Percentiles rank a stretch among this genome's conserved stretches.
Evolutionary conservation across 1,284 basidiomycete species (phyloP).

Genomic region (Cronartium quercuum): DNA sequence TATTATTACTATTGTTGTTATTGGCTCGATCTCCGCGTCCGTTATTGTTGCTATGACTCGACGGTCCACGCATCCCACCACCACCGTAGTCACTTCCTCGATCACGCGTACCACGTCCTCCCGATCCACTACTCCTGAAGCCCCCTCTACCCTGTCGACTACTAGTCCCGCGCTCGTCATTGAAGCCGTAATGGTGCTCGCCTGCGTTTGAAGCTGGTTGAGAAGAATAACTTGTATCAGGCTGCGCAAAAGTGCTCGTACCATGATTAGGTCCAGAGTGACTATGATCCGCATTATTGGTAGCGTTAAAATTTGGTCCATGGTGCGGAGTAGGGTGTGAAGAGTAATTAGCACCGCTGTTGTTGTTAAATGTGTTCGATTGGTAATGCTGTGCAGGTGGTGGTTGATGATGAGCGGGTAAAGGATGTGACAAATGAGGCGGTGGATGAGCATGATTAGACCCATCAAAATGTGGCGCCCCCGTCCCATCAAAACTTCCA

Average conservation of each 20-base stretch:
- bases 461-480: slow-evolving; percentile 18
- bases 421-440: not conserved
- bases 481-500: not conserved
- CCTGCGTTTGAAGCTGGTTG: not conserved
- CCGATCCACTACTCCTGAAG: slow-evolving; percentile 6
- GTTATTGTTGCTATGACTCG: not conserved
- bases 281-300: not conserved
- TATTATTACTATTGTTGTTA: too few species aligned
- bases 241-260: not conserved
- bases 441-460: not conserved
- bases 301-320: slow-evolving; percentile 7
- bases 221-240: not conserved
- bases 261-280: not conserved
- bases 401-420: slow-evolving; percentile 22
- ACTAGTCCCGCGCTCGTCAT: not conserved
- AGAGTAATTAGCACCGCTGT: not conserved
- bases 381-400: not conserved
- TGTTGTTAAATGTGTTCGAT: not conserved
- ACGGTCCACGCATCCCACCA: not conserved
- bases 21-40: slow-evolving; percentile 6
- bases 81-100: not conserved
- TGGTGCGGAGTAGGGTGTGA: slow-evolving; percentile 1
- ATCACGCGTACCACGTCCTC: slow-evolving; percentile 6
- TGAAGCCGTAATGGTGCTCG: not conserved
- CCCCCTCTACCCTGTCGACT: slow-evolving; percentile 15